Base-by-base conservation (phyloP, 306 rosid species). In the Parietaria judaica region DNA sequence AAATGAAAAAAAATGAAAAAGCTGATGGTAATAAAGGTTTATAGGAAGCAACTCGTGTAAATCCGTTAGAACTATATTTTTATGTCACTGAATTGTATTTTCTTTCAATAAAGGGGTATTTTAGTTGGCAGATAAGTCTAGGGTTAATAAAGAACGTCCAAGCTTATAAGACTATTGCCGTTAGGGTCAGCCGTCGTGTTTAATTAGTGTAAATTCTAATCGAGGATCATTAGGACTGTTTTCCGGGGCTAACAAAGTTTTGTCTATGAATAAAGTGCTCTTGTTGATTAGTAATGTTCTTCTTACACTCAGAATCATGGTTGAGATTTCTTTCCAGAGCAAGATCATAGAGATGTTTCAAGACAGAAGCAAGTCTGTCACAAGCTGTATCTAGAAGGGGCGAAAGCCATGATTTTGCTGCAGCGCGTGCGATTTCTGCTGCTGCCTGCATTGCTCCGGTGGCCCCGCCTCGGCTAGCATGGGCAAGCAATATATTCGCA, bases 391-490 rank as follows among this genome's bases (percentile, higher is more conserved):
- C 96, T 73, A 87, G 84, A 81, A 92, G 96, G 72, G 99, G 96
- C 68, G 94, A 84, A 78, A 88, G 96, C 99, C 99, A 92, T 57
- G 99, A 86, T 56, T 81, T 81, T 53, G 99, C 99, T 41, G 95
- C 96, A 54, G 99, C 85, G 59, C 96, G 94, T 45, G 96, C 99
- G 79, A 88, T 88, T 78, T 92, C 99, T 49, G 99, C 99, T n/a
- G 99, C 94, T 56, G 99, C 99, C 72, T 86, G 95, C 45, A 88
- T 69, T 60, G 80, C 72, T 68, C 95, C 99, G 73, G 88, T 82
- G 59, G 81, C 90, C 65, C 95, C 99, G 14, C 94, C 94, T 58
- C 88, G 78, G 60, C 99, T 87, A 51, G 96, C 95, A 56, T 86
- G 96, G 63, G 99, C 96, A 67, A 92, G 99, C 61, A 92, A 76